Percentiles rank a stretch among this genome's conserved stretches.
These are phyloP conservation scores for Papiliotrema terrestris DNA, from an alignment of 1,284 basidiomycete genomes.

Conservation along the genomic window DNA sequence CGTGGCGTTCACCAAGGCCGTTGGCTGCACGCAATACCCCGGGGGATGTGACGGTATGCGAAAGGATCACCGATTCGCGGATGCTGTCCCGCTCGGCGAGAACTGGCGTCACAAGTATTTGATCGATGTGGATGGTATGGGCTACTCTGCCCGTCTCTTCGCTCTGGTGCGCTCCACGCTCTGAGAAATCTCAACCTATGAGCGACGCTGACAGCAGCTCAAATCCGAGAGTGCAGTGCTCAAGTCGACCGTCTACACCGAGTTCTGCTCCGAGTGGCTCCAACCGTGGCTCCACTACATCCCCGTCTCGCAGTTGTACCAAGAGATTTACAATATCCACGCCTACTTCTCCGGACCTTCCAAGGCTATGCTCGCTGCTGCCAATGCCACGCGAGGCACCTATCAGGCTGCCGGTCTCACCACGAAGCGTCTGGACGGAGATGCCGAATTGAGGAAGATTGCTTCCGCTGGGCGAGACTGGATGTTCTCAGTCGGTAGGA, in stretches of 20 bases:
- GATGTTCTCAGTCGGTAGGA: slow-evolving; percentile 75
- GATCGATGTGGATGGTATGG: slow-evolving; percentile 87
- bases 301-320: slow-evolving; percentile 77
- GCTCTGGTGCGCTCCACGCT: slow-evolving; percentile 57
- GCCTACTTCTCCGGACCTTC: slow-evolving; percentile 84
- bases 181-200: not conserved
- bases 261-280: slow-evolving; percentile 69
- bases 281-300: slow-evolving; percentile 81
- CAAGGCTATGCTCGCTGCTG: slow-evolving; percentile 57
- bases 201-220: slow-evolving; percentile 23
- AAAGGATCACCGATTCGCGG: slow-evolving; percentile 67
- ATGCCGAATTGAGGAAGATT: slow-evolving; percentile 71
- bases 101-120: slow-evolving; percentile 93
- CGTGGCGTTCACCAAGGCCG: slow-evolving; percentile 76
- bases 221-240: slow-evolving; percentile 73
- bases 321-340: slow-evolving; percentile 87
- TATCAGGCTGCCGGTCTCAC: slow-evolving; percentile 44
- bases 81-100: slow-evolving; percentile 72
- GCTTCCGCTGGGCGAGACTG: slow-evolving; percentile 83
- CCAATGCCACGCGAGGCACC: slow-evolving; percentile 48
- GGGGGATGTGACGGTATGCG: slow-evolving; percentile 72
- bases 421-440: slow-evolving; percentile 59
- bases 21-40: slow-evolving; percentile 66
- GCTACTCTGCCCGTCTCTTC: slow-evolving; percentile 87
- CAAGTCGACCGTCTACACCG: slow-evolving; percentile 83